These are phyloP conservation scores for Penicillium sclerotiorum DNA, from an alignment of 2,329 filamentous ascomycete genomes.

Conservation along the genomic window DNA sequence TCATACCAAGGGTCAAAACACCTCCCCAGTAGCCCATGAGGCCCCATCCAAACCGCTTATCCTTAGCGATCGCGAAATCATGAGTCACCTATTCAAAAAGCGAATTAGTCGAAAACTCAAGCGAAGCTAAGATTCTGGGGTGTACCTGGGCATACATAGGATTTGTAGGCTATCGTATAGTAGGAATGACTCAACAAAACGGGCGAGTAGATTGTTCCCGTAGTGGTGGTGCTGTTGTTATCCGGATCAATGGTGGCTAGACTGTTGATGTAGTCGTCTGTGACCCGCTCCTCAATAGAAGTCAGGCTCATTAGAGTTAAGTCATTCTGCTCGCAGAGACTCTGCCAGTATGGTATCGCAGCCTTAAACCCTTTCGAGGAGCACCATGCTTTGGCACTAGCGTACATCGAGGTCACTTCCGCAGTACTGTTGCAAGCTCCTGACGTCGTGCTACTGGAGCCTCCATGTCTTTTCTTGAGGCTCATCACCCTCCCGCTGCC, in stretches of 20 bases:
- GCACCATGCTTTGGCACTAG: slow-evolving; percentile 4
- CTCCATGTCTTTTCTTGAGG: background rate
- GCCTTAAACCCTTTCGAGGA: slow-evolving; percentile 1
- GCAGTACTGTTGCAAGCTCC: slow-evolving; percentile 4
- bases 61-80: slow-evolving; percentile 12
- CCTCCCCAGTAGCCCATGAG: slow-evolving; percentile 21
- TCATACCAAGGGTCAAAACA: slow-evolving; percentile 12
- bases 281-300: background rate
- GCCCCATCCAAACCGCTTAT: slow-evolving; percentile 16
- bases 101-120: background rate
- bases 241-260: background rate
- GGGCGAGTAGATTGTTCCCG: background rate
- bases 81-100: slow-evolving; percentile 12
- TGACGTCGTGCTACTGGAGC: background rate
- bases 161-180: background rate
- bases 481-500: background rate
- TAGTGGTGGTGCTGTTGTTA: background rate
- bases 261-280: background rate
- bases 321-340: background rate
- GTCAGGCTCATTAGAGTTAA: slow-evolving; percentile 2
- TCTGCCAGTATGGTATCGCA: slow-evolving; percentile 5
- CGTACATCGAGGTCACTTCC: slow-evolving; percentile 7
- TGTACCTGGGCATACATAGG: background rate
- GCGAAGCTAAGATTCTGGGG: background rate
- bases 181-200: slow-evolving; percentile 6